These are phyloP conservation scores for Arthromyces matolae DNA, from an alignment of 768 basidiomycete species.

Conservation along the genomic window DNA sequence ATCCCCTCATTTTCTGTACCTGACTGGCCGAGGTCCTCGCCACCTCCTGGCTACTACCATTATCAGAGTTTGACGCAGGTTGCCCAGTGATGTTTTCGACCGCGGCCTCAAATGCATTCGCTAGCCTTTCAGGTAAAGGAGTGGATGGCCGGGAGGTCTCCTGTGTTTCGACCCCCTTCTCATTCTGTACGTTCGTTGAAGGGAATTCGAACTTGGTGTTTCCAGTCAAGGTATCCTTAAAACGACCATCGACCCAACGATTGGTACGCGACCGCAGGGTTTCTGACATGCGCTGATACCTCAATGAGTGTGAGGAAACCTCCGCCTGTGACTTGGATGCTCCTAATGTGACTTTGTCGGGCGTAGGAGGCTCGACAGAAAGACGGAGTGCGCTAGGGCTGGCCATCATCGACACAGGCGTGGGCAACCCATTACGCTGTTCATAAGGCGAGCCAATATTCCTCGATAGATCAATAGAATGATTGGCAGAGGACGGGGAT, in stretches of 20 bases:
- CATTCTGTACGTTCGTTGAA: not conserved
- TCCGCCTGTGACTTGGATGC: slow-evolving; percentile 6
- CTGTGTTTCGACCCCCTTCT: slow-evolving; percentile 5
- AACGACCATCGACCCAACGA: slow-evolving; percentile 57
- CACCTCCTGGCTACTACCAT: slow-evolving; percentile 4
- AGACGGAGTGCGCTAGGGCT: slow-evolving; percentile 27
- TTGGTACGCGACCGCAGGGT: slow-evolving; percentile 57
- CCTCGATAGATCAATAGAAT: slow-evolving; percentile 12
- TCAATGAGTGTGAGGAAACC: slow-evolving; percentile 24
- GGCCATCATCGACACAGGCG: slow-evolving; percentile 13
- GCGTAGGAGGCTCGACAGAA: slow-evolving; percentile 42
- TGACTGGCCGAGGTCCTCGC: slow-evolving; percentile 6
- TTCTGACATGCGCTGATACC: slow-evolving; percentile 40
- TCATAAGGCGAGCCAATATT: slow-evolving; percentile 12
- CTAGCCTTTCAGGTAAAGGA: slow-evolving; percentile 38
- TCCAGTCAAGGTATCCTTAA: slow-evolving; percentile 28
- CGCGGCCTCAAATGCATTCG: slow-evolving; percentile 41
- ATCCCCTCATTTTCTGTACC: slow-evolving; percentile 18
- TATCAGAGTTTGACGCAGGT: not conserved
- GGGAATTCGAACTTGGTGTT: slow-evolving; percentile 7
- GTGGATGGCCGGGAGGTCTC: slow-evolving; percentile 13
- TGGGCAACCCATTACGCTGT: slow-evolving; percentile 9
- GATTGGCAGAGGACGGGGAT: slow-evolving; percentile 15
- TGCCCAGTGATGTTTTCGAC: slow-evolving; percentile 35
- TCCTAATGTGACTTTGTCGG: slow-evolving; percentile 24